Base-by-base conservation (phyloP, 208 protist species). In the Hexamita inflata region DNA sequence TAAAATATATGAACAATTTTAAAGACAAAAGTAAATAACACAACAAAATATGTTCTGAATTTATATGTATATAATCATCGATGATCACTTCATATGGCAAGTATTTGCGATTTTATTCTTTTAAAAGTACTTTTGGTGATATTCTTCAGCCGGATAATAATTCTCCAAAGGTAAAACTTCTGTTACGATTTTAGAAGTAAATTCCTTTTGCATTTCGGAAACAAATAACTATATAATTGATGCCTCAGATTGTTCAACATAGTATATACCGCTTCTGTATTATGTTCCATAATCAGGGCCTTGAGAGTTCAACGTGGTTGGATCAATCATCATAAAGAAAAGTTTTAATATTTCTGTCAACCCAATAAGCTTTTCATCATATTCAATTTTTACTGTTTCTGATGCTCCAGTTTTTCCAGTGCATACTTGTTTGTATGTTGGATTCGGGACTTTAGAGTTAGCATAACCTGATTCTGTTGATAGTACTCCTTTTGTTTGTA, bases 341-440 rank as follows among this genome's bases (percentile, higher is more conserved):
- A 57, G 1, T 13, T 80, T 61, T 35, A 80, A 41, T 28, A 80
- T 32, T 26, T 61, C 1, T 34, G 15, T 1, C 24, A 75, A 78
- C 15, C 61, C 9, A 49, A 80, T 76, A 28, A 75, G 2, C 9
- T 1, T 4, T 53, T 11, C 13, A 58, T 80, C 75, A 80, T 80
- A 80, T 30, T 40, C 15, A 40, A 80, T 74, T 15, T 29, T 1
- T 60, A 80, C 49, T 15, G 75, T 61, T 80, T 80, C 77, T 75
- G 75, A 38, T 35, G 76, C 75, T 7, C 49, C 75, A 32, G 75
- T 80, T 29, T 1, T 59, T 35, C 73, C 73, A 28, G 34, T 74
- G n/a, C 77, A 80, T 13, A 80, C 77, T 26, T 40, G 24, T 42
- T 80, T 15, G 75, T 80, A 80, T 40, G 75, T 79, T 24, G 75